phyloP scores from a whole-genome alignment of 2,329 filamentous ascomycete species.

The Arachnomyces sp. region DNA sequence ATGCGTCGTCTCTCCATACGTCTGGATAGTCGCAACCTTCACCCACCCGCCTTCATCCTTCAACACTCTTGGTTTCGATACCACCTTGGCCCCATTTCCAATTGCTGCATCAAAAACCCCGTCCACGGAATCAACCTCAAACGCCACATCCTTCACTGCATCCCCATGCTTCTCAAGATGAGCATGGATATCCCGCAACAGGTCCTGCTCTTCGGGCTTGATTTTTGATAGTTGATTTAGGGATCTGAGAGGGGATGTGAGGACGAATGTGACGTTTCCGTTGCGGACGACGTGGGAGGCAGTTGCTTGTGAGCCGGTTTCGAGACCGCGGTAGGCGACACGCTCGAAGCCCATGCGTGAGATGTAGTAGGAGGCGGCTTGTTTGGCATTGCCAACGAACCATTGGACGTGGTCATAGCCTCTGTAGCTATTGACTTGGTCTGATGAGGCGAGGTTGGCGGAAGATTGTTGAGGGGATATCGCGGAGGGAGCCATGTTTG shows the following conservation, averaged over 20 bases:
- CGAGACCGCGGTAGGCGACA: constrained; percentile 77
- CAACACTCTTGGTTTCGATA: constrained; percentile 48
- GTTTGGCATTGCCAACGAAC: constrained; percentile 96
- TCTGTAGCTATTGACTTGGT: constrained; percentile 45
- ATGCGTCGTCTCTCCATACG: constrained; percentile 93
- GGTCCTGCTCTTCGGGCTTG: constrained; percentile 50
- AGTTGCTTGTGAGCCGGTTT: constrained; percentile 74
- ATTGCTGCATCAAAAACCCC: constrained; percentile 72
- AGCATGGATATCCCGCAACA: constrained; percentile 67
- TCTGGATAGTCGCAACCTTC: constrained; percentile 71
- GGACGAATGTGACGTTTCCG: constrained; percentile 36
- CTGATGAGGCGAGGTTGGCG: constrained; percentile 10
- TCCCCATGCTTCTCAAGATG: constrained; percentile 86
- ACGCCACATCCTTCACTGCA: constrained; percentile 89
- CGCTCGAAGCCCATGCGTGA: constrained; percentile 78
- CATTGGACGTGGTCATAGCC: constrained; percentile 92
- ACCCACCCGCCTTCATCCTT: constrained; percentile 59
- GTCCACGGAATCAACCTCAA: constrained; percentile 84
- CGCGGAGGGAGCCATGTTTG: constrained; percentile 9
- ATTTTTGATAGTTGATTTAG: constrained; percentile 53
- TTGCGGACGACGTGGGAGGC: constrained; percentile 65
- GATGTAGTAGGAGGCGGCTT: constrained; percentile 83
- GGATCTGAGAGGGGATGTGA: constrained; percentile 49
- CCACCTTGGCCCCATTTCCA: constrained; percentile 34
- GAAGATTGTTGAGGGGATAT: constrained; percentile 27